Percentiles rank a stretch among this genome's conserved stretches.
Evolutionary conservation across 805 yeast species (phyloP).

Genomic region (Metschnikowia kunwiensis): DNA sequence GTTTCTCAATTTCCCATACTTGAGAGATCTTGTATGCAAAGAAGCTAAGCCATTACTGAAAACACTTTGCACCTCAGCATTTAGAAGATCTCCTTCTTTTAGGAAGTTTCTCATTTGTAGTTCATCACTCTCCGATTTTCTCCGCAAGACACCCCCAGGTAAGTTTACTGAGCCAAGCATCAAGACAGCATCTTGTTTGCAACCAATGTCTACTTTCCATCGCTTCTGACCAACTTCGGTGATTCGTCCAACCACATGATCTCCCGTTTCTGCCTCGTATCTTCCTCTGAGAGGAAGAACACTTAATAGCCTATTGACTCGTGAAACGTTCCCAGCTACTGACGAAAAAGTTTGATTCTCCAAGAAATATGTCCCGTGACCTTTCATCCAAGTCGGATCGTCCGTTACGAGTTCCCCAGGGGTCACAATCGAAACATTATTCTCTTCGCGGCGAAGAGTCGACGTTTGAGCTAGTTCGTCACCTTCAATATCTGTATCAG

Average conservation of each 20-base stretch:
- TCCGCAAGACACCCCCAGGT: conserved; percentile 94
- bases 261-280: conserved; percentile 93
- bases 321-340: conserved; percentile 84
- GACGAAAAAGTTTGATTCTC: conserved; percentile 79
- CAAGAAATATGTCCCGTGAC: conserved; percentile 90
- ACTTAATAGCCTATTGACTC: conserved; percentile 82
- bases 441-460: conserved; percentile 12
- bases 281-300: conserved; percentile 85
- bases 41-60: conserved; percentile 91
- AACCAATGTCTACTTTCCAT: conserved; percentile 97
- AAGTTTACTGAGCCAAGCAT: conserved; percentile 94
- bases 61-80: conserved; percentile 92
- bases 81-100: conserved; percentile 93
- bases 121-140: conserved; percentile 94
- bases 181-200: conserved; percentile 86
- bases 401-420: conserved; percentile 97
- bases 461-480: conserved; percentile 16
- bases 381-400: conserved; percentile 97
- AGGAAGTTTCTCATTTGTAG: conserved; percentile 90
- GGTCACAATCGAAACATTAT: conserved; percentile 57
- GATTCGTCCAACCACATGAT: conserved; percentile 89
- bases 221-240: conserved; percentile 91
- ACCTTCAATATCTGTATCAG: conserved; percentile 28
- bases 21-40: conserved; percentile 89
- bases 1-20: conserved; percentile 92